A percentile compares a stretch with the other conserved stretches of the same genome.
Evolutionary conservation across 1,139 yeast species (phyloP).

Genomic region (Pichia terricola): DNA sequence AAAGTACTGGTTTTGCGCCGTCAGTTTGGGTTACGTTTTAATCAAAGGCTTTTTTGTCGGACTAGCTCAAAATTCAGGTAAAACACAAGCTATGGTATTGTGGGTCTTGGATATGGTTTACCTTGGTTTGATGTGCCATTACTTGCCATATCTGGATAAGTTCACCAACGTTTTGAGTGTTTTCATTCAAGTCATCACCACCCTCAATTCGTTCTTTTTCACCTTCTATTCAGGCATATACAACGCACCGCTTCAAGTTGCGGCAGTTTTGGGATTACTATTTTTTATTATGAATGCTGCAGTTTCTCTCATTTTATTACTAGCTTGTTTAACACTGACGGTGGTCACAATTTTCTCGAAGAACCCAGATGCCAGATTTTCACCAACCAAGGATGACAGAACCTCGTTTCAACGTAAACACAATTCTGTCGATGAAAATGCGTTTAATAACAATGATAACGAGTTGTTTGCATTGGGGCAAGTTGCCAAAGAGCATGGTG

Average conservation of each 20-base stretch:
- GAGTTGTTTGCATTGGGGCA: constrained; percentile 59
- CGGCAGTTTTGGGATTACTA: constrained; percentile 73
- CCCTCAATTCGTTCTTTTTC: constrained; percentile 64
- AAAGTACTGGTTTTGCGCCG: constrained; percentile 67
- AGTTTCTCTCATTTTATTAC: constrained; percentile 53
- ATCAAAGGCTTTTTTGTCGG: constrained; percentile 57
- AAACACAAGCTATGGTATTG: constrained; percentile 55
- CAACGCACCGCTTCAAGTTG: constrained; percentile 56
- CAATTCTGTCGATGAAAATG: constrained; percentile 14
- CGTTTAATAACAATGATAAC: constrained; percentile 27
- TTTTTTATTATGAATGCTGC: constrained; percentile 74
- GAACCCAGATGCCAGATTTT: constrained; percentile 76
- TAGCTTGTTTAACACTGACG: constrained; percentile 52
- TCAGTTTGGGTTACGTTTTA: constrained; percentile 44
- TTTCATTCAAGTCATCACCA: constrained; percentile 51
- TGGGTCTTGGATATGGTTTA: constrained; percentile 59
- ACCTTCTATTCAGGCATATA: constrained; percentile 66
- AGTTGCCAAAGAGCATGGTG: constrained; percentile 64
- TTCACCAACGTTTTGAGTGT: constrained; percentile 63
- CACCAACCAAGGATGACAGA: constrained; percentile 78
- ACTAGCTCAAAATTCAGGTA: constrained; percentile 61
- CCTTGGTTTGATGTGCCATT: constrained; percentile 46
- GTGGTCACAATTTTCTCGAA: constrained; percentile 50
- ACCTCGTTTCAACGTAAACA: constrained; percentile 62
- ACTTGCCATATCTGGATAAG: constrained; percentile 60